Conservation (phyloP, 129 eudicot genomes). For the Chrysanthemum lavandulifolium region DNA sequence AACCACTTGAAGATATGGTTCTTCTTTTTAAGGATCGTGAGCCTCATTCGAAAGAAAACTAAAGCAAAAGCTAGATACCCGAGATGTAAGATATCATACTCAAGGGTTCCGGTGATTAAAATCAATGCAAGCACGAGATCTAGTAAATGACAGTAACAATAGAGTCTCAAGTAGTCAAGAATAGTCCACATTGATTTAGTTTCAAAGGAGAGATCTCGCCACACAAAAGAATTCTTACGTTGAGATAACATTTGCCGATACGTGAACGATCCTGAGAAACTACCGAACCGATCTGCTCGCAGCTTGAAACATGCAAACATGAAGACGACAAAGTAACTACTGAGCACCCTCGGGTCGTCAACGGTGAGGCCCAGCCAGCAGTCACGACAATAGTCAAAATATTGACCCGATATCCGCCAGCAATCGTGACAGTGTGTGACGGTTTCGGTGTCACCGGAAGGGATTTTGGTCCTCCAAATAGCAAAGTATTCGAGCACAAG, state of each 20-base stretch:
- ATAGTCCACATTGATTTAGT: constrained; percentile 60
- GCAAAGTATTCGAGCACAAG: constrained; percentile 51
- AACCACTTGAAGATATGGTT: constrained; percentile 48
- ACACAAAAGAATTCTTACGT: constrained; percentile 37
- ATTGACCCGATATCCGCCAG: constrained; percentile 36
- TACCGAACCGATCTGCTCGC: constrained; percentile 48
- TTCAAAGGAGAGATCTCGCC: constrained; percentile 52
- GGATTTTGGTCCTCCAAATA: constrained; percentile 41
- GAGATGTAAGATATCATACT: constrained; percentile 54
- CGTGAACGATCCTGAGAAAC: constrained; percentile 39
- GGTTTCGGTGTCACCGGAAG: constrained; percentile 28
- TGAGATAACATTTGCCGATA: constrained; percentile 40
- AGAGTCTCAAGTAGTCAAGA: constrained; percentile 46
- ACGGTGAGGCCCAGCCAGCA: constrained; percentile 54
- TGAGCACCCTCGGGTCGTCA: constrained; percentile 49
- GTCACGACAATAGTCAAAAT: constrained; percentile 41
- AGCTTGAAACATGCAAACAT: constrained; percentile 57
- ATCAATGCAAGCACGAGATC: constrained; percentile 56
- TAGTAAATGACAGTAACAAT: constrained; percentile 51
- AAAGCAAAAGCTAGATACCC: constrained; percentile 53
- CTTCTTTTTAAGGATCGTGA: constrained; percentile 49
- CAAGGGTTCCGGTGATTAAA: constrained; percentile 49
- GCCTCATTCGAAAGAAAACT: constrained; percentile 46
- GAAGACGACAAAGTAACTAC: constrained; percentile 49
- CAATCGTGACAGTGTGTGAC: constrained; percentile 47